Evolutionary conservation across 306 rosid species (phyloP).

Genomic region (Prunus davidiana): DNA sequence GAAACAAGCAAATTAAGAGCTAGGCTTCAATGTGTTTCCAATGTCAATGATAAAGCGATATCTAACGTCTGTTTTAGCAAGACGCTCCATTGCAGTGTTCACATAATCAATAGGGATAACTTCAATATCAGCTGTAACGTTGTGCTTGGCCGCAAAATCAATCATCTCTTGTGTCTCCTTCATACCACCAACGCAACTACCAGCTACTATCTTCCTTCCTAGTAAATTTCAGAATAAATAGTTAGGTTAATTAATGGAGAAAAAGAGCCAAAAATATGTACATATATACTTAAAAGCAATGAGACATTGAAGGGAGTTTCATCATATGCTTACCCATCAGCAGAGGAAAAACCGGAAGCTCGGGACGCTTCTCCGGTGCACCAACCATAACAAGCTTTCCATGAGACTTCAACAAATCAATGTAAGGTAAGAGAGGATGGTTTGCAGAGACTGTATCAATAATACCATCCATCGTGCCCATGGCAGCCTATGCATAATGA

Average conservation of each 20-base stretch:
- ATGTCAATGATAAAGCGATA: conserved; percentile 25
- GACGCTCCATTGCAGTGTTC: conserved; percentile 23
- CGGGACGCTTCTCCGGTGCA: conserved; percentile 20
- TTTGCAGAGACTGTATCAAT: conserved; percentile 36
- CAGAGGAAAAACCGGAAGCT: conserved; percentile 29
- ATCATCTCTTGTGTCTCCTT: conserved; percentile 34
- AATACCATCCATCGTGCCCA: conserved; percentile 39
- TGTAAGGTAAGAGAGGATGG: conserved; percentile 28
- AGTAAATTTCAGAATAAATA: background rate
- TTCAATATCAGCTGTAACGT: conserved; percentile 19
- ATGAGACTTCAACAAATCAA: conserved; percentile 16
- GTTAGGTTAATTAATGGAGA: no score
- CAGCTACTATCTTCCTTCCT: conserved; percentile 18
- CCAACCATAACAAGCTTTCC: conserved; percentile 46
- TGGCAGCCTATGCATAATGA: conserved; percentile 20
- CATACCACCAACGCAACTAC: conserved; percentile 15
- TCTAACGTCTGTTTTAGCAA: conserved; percentile 14
- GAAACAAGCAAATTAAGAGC: background rate
- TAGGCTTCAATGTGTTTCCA: conserved; percentile 14
- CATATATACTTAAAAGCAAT: no score
- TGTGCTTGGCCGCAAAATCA: conserved; percentile 31
- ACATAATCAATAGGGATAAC: conserved; percentile 8
- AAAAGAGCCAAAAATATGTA: no score
- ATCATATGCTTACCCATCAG: conserved; percentile 22
- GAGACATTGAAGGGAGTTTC: background rate